Evolutionary conservation across 1,284 basidiomycete species (phyloP), one percentile per base, ranked within the genome.

Genomic region (Taiwanofungus camphoratus): DNA sequence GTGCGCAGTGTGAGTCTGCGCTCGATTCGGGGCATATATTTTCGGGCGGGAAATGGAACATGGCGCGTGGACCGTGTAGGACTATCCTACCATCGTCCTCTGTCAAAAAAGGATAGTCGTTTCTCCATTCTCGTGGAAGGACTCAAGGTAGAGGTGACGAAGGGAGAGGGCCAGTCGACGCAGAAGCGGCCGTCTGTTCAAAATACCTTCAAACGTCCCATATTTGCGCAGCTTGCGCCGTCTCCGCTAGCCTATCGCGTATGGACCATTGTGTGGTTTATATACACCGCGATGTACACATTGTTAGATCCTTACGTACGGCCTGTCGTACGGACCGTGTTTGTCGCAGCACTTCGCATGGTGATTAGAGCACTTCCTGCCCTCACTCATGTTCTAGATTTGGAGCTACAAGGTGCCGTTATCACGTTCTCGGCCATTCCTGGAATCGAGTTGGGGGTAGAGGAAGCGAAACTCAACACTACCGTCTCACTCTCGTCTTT

Each of bases 1-100:
- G 70, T 86, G 22, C 73, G 78, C 32, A 86, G 81, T 55, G 71
- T 87, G 44, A 87, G 86, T 57, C 64, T 85, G 32, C 75, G 82
- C 41, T 88, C 86, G 19, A 77, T 88, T 49, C 77, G 82, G 36
- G 85, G 86, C 19, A 66, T 88, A 27, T 86, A 82, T 61, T 71
- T 86, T 45, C 71, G 74, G 38, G 67, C 66, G 31, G 76, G 78
- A 31, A 63, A 59, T 39, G 65, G 70, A 41, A 76, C 71, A 30
- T 74, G 75, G 63, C 73, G 69, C 32, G 67, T 82, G 11, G 83
- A 87, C 45, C 79, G 86, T 41, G 74, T 87, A 40, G 74, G 78
- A 30, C 77, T 80, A 54, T 68, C 72, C 36, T 79, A 71, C 50
- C 65, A 68, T 53, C 61, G 72, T 56, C 66, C 74, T 15, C 69